Percentiles rank a stretch among this genome's conserved stretches.
These are phyloP conservation scores for Zygnema cylindricum DNA, from an alignment of 139 green algal species.

Conservation along the genomic window DNA sequence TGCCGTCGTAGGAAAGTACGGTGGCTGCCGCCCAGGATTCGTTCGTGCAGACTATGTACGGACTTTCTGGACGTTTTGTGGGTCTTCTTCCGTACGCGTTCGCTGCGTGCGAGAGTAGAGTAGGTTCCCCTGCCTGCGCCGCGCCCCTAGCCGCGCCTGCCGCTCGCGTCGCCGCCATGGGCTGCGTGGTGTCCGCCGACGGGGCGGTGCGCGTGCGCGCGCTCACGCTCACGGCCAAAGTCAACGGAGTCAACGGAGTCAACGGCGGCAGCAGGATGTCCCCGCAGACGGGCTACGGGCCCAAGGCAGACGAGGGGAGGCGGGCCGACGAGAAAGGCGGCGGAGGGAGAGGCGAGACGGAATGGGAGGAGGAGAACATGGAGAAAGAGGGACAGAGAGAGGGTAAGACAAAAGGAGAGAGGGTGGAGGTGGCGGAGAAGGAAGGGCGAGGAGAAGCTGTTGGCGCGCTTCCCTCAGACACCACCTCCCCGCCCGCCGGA, in stretches of 20 bases:
- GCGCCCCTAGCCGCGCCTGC: too few relatives aligned
- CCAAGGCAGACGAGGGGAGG: background rate
- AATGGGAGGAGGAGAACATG: background rate
- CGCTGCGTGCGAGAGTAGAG: background rate
- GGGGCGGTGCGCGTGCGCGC: too few relatives aligned
- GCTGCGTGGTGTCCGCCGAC: background rate
- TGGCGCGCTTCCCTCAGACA: background rate
- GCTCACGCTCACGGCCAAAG: background rate
- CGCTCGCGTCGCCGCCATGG: background rate
- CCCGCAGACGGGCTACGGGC: background rate
- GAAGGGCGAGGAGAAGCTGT: background rate
- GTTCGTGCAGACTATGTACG: too few relatives aligned
- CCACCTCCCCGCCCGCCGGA: too few relatives aligned
- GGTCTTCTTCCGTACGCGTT: background rate
- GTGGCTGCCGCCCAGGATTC: too few relatives aligned
- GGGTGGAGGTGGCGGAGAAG: background rate
- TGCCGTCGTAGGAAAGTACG: background rate
- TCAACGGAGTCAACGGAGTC: background rate
- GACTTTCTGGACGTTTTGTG: background rate
- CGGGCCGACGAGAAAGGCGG: background rate
- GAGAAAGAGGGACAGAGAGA: background rate
- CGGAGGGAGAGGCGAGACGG: background rate
- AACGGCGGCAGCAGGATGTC: background rate
- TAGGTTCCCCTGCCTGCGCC: background rate
- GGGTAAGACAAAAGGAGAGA: background rate